These are phyloP conservation scores for Rhizomucor pusillus DNA, from an alignment of 371 early-diverging fungal species.

Conservation along the genomic window DNA sequence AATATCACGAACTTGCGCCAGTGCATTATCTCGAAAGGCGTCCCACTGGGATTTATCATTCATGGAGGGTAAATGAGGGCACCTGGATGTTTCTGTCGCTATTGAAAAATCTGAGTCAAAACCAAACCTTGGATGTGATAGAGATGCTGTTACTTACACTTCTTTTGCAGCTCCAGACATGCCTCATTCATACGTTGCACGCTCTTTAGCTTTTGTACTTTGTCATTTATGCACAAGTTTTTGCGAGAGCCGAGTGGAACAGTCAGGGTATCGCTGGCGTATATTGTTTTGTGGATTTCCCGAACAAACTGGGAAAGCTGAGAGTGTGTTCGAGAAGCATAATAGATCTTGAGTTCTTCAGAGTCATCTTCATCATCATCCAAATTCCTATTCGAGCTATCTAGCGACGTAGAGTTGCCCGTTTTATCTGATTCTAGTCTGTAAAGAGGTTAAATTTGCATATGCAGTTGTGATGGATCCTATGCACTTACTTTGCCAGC, in stretches of 20 bases:
- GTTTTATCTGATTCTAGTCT: neutral
- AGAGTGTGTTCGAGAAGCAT: constrained; percentile 90
- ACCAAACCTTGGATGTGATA: too few species aligned
- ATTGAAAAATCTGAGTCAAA: constrained; percentile 1
- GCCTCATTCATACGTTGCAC: constrained; percentile 69
- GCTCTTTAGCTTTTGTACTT: constrained; percentile 51
- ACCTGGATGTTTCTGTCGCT: constrained; percentile 39
- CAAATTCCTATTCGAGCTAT: too few species aligned
- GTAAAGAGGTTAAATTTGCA: constrained; percentile 2
- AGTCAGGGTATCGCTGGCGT: constrained; percentile 54
- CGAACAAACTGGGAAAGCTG: constrained; percentile 91
- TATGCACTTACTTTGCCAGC: constrained; percentile 42
- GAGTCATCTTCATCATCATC: constrained; percentile 35
- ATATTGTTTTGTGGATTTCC: constrained; percentile 83
- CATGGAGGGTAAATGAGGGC: constrained; percentile 49
- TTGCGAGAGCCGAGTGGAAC: constrained; percentile 85
- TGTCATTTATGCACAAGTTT: constrained; percentile 79
- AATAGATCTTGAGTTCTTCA: constrained; percentile 66
- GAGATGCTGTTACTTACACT: constrained; percentile 15
- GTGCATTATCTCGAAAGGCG: constrained; percentile 59
- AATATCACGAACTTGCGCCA: constrained; percentile 70
- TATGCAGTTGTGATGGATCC: constrained; percentile 13
- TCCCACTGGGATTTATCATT: constrained; percentile 43
- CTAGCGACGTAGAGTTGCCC: too few species aligned
- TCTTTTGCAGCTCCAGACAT: constrained; percentile 77